Evolutionary conservation across 2,329 filamentous ascomycete species (phyloP).

Genomic region (Cladophialophora yegresii): DNA sequence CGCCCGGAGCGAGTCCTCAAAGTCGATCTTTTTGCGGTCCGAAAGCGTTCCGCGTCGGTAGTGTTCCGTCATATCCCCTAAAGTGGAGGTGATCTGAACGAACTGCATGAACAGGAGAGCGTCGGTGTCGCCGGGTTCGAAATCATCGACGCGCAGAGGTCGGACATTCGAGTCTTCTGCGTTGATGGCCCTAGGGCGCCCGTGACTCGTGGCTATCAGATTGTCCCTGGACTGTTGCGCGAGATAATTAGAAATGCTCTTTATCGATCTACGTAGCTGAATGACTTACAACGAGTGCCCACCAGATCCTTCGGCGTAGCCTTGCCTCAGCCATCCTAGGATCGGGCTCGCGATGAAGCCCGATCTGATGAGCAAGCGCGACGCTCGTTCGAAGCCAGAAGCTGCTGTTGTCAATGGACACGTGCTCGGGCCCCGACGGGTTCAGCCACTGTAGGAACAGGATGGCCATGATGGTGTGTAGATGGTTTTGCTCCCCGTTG

Average conservation of each 20-base stretch:
- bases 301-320: slow-evolving; percentile 47
- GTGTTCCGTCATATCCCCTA: slow-evolving; percentile 31
- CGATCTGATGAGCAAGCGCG: slow-evolving; percentile 49
- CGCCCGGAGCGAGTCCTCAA: slow-evolving; percentile 40
- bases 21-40: slow-evolving; percentile 30
- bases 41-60: slow-evolving; percentile 37
- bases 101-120: slow-evolving; percentile 31
- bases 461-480: slow-evolving; percentile 29
- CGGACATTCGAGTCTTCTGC: slow-evolving; percentile 29
- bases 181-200: slow-evolving; percentile 29
- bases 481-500: slow-evolving; percentile 26
- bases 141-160: slow-evolving; percentile 26
- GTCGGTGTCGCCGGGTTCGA: slow-evolving; percentile 24
- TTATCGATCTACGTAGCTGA: not conserved
- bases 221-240: slow-evolving; percentile 36
- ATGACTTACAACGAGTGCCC: slow-evolving; percentile 46
- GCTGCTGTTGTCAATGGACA: slow-evolving; percentile 48
- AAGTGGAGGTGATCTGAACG: slow-evolving; percentile 30
- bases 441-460: slow-evolving; percentile 34
- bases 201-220: slow-evolving; percentile 31
- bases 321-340: slow-evolving; percentile 38
- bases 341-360: slow-evolving; percentile 48
- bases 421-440: slow-evolving; percentile 42
- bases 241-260: not conserved
- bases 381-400: slow-evolving; percentile 50